Evolutionary conservation across 1,139 yeast genomes (phyloP), one percentile per base, ranked within the genome.

Genomic region (Pichia terricola): DNA sequence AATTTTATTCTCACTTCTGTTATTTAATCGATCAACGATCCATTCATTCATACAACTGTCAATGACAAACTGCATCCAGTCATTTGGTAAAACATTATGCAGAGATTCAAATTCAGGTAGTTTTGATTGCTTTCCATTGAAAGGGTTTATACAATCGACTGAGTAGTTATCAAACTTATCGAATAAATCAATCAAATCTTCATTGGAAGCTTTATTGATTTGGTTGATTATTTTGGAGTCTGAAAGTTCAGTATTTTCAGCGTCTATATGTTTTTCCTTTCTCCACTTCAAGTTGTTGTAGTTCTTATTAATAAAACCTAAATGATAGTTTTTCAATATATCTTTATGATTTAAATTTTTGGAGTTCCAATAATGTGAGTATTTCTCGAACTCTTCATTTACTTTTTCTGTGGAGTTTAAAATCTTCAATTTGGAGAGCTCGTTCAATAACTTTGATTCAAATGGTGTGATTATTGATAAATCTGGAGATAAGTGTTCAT

Each of bases 231-330:
- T 26, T 27, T 30, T 34, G 1, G 34, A 5, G 25, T 38, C 39
- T 27, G 26, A 2, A 5, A 28, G 16, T 2, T 16, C n/a, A n/a
- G 9, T 11, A 37, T 28, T 36, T 22, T 34, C 35, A 34, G 6
- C 11, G 16, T 16, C 35, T 16, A 11, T 34, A 6, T 7, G 11
- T 5, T 34, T 34, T 34, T 34, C 35, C 6, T 28, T 28, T 28
- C 10, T 10, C 32, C 32, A 28, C 43, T 37, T 41, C 38, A 2
- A 46, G 28, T 16, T 7, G 26, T 35, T 41, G 26, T 46, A 46
- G 28, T 38, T 42, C 22, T 32, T 34, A 36, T 46, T 38, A 6
- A 44, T 33, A 28, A 44, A 42, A 4, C 49, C 49, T 16, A 46
- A 27, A 38, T 41, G 43, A 38, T 42, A 46, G 3, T 46, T 16